Evolutionary conservation across 306 rosid genomes (phyloP).

Genomic region (Oxytropis ochrocephala): DNA sequence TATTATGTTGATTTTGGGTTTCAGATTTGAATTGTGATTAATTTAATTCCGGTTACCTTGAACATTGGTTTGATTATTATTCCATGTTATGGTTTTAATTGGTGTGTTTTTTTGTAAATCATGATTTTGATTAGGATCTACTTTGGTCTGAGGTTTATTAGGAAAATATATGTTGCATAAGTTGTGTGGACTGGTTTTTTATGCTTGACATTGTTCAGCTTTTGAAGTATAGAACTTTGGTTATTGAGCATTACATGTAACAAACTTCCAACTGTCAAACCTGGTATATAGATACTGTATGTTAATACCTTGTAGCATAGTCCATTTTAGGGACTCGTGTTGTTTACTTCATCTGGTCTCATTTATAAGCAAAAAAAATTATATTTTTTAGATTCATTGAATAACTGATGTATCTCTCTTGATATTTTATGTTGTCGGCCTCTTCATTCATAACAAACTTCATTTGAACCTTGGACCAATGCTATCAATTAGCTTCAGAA

Average conservation of each 20-base stretch:
- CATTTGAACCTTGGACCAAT: background rate
- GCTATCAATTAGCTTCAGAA: too few species aligned
- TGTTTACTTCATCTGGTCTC: too few species aligned
- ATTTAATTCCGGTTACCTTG: background rate
- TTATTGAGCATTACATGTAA: background rate
- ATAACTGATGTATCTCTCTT: background rate
- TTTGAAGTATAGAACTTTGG: background rate
- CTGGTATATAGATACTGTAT: too few species aligned
- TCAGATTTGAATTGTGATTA: background rate
- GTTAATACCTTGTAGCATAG: background rate
- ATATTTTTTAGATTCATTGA: too few species aligned
- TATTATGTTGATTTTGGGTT: constrained; percentile 4
- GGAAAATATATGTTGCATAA: background rate
- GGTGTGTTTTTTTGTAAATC: background rate
- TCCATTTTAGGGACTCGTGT: background rate
- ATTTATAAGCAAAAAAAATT: too few species aligned
- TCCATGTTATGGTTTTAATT: constrained; percentile 18
- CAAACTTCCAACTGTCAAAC: background rate
- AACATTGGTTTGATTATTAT: background rate
- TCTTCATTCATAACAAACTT: background rate
- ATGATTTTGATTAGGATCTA: constrained; percentile 24
- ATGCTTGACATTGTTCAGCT: background rate
- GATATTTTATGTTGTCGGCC: background rate
- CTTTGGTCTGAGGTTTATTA: background rate
- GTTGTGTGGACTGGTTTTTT: background rate